A percentile compares a stretch with the other conserved stretches of the same genome.
Evolutionary conservation across 257 asterid species (phyloP).

Genomic region (Fraxinus americana): DNA sequence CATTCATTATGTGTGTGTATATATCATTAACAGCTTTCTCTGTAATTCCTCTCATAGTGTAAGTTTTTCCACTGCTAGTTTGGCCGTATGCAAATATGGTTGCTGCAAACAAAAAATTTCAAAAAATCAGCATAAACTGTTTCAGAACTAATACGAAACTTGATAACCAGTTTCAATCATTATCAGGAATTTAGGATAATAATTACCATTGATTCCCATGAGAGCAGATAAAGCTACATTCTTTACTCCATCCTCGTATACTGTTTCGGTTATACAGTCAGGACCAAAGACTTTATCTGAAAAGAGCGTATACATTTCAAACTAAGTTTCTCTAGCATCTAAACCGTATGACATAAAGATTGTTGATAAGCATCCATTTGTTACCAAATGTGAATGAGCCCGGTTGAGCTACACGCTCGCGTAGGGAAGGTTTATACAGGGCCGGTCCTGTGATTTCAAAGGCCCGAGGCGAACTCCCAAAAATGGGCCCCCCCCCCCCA

Average conservation of each 20-base stretch:
- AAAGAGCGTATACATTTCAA: slow-evolving; percentile 10
- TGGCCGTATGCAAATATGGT: slow-evolving; percentile 97
- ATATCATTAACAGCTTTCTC: slow-evolving; percentile 94
- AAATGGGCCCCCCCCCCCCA: too few relatives aligned
- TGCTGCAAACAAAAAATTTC: slow-evolving; percentile 53
- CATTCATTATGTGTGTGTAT: slow-evolving; percentile 79
- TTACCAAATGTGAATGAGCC: slow-evolving; percentile 79
- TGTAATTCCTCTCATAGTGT: slow-evolving; percentile 88
- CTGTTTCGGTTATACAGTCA: slow-evolving; percentile 65
- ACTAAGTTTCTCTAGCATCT: slow-evolving; percentile 7
- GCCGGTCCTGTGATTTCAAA: too few relatives aligned
- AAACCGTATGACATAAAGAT: slow-evolving; percentile 4
- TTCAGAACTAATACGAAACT: slow-evolving; percentile 4
- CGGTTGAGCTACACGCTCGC: slow-evolving; percentile 61
- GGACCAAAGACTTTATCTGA: slow-evolving; percentile 92
- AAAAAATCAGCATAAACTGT: neutral
- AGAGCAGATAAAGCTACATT: slow-evolving; percentile 91
- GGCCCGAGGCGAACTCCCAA: too few relatives aligned
- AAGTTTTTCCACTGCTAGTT: slow-evolving; percentile 97
- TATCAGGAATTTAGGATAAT: slow-evolving; percentile 4
- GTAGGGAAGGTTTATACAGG: slow-evolving; percentile 56
- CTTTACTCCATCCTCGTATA: slow-evolving; percentile 90
- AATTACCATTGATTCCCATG: slow-evolving; percentile 89
- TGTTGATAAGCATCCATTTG: neutral
- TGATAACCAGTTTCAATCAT: neutral